phyloP scores from a whole-genome alignment of 176 grass and related monocot genomes.

The Oryza nivara region DNA sequence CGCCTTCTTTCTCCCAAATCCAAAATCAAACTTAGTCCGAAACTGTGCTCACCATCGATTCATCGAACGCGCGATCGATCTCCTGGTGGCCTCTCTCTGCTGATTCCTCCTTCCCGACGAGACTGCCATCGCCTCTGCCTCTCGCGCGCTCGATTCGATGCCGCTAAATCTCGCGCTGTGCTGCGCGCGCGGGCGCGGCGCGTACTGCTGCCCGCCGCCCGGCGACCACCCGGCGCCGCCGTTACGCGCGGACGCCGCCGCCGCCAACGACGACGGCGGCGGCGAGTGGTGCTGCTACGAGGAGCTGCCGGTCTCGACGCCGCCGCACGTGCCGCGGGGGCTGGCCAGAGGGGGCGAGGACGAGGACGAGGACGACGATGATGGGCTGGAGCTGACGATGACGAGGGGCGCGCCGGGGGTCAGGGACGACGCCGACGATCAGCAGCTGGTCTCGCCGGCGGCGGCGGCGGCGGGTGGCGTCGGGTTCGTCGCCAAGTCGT shows the following conservation, averaged over 20 bases:
- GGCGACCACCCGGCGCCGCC: background rate
- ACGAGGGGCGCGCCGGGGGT: background rate
- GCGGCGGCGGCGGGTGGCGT: background rate
- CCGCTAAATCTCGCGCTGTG: background rate
- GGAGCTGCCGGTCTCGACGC: slow-evolving; percentile 30
- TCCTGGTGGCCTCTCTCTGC: background rate
- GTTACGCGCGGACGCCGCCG: background rate
- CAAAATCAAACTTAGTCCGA: no score
- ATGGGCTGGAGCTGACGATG: background rate
- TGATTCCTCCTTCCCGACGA: background rate
- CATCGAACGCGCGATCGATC: no score
- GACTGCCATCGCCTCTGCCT: background rate
- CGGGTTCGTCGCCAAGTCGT: background rate
- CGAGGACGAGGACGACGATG: background rate
- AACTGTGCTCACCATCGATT: no score
- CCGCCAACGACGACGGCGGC: background rate
- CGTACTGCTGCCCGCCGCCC: background rate
- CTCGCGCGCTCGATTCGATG: background rate
- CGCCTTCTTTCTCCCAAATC: no score
- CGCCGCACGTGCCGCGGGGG: background rate
- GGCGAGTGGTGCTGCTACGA: background rate
- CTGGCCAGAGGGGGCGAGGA: slow-evolving; percentile 1
- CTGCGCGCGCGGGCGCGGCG: background rate
- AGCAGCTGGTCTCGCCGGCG: background rate
- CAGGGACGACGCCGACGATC: background rate